Base-by-base conservation (phyloP, 495 filamentous ascomycete species). In the Saxophila tyrrhenica region DNA sequence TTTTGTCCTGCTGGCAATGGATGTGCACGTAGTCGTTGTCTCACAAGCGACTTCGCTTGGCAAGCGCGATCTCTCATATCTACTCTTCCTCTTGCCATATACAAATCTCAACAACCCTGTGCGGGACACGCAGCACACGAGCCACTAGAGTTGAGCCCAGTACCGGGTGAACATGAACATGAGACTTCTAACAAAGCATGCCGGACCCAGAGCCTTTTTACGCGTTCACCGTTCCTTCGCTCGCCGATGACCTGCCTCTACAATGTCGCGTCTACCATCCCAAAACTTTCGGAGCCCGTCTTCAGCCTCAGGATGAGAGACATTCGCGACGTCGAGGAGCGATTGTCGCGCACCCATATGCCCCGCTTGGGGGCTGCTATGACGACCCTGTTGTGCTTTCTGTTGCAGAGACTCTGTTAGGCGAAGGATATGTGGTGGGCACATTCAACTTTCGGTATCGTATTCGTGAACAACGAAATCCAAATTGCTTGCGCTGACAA, bases 391-490 rank as follows among this genome's bases (percentile, higher is more conserved):
- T 94, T 20, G 86, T 98, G 15, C 69, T 77, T 25, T 70, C 78
- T 21, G 65, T 86, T 13, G 78, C 77, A 1, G 65, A 66, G 1
- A 81, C 83, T 51, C 72, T 95, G 22, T 65, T 94, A 7, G 67
- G 73, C 3, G 63, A 72, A 22, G 88, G 86, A 17, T 91, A 77
- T 62, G 67, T 94, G 1, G 87, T 96, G 17, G 85, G 75, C 5
- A 94, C 87, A 1, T 96, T 97, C 67, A 96, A 98, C 64, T 95
- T 96, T 60, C 80, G 89, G 89, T 94, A 67, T 24, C 13, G 13
- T n/a, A 39, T 22, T n/a, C n/a, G n/a, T n/a, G n/a, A n/a, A n/a
- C n/a, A n/a, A n/a, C n/a, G n/a, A 3, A 17, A 7, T 19, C 2
- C 52, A 25, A 20, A 39, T 47, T 39, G 35, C n/a, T 39, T n/a